Evolutionary conservation across 306 rosid species (phyloP).

Genomic region (Rosa lucieae): DNA sequence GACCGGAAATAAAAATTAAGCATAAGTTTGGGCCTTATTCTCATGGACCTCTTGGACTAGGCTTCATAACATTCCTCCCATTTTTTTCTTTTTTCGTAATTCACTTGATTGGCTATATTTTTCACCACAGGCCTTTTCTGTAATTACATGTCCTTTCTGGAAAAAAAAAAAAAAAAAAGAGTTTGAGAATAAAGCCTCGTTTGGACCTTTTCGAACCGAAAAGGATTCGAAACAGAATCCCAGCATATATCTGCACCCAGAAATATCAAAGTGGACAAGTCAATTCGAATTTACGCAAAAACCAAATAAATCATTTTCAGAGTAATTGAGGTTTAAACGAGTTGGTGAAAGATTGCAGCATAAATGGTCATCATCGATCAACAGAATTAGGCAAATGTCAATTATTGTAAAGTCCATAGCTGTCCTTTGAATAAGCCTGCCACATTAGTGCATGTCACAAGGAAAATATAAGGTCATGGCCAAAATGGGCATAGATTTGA

Average conservation of each 20-base stretch:
- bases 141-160: neutral
- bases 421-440: slow-evolving; percentile 25
- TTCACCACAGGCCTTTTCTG: neutral
- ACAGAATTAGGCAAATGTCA: slow-evolving; percentile 17
- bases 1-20: neutral
- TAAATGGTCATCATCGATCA: slow-evolving; percentile 4
- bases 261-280: slow-evolving; percentile 3
- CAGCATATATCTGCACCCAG: neutral
- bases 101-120: neutral
- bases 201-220: neutral
- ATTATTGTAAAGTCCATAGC: slow-evolving; percentile 28
- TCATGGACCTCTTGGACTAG: no score
- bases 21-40: slow-evolving; percentile 1
- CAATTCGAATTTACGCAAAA: neutral
- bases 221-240: slow-evolving; percentile 16
- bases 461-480: neutral
- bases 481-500: neutral
- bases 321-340: neutral
- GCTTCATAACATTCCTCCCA: no score
- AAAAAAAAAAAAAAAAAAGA: neutral
- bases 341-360: slow-evolving; percentile 14
- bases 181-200: neutral
- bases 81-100: neutral
- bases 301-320: neutral
- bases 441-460: slow-evolving; percentile 25